Evolutionary conservation across 225 moss, liverwort and hornwort genomes (phyloP), one percentile per base, ranked within the genome.

Genomic region (Bryoerythrophyllum caledonicum): DNA sequence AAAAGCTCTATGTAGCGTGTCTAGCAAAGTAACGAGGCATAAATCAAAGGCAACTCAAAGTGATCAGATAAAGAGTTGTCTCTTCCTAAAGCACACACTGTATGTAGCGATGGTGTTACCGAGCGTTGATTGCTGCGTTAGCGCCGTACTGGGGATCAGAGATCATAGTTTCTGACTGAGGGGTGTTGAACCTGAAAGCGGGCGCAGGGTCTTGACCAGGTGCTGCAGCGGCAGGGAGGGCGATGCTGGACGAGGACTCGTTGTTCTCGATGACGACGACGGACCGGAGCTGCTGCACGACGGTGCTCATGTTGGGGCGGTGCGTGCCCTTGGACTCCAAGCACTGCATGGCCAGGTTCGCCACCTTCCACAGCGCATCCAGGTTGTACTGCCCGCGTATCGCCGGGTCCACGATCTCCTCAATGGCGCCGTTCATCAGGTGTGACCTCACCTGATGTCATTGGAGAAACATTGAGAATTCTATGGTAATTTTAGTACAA

Each of bases 351-450:
- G 79, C 85, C 73, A 85, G 59, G 17, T 82, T 79, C 7, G 72
- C 79, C 59, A 85, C 79, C 64, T 76, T 85, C 82, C 76, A 82
- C 82, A 85, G 82, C 32, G 71, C 46, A 1, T 76, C 76, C 48
- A 69, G 8, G 21, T 82, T 85, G 76, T 76, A 82, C 6, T 79
- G 63, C 34, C 46, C 37, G 11, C 1, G 28, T 2, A 85, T 56
- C 1, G 9, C 53, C 19, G 78, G 76, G 43, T 85, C 85, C 63
- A 82, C 76, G 1, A 86, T 72, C 24, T 77, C 63, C 21, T 78
- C 41, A 3, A 83, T 48, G 19, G 46, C 57, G 65, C 71, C 77
- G 1, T 44, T 61, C 41, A 71, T 46, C 66, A 86, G 71, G 60
- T 41, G 30, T 8, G 71, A 61, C 34, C 74, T 62, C 40, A 77